phyloP scores from a whole-genome alignment of 495 filamentous ascomycete genomes.

The Neurospora sublineolata region DNA sequence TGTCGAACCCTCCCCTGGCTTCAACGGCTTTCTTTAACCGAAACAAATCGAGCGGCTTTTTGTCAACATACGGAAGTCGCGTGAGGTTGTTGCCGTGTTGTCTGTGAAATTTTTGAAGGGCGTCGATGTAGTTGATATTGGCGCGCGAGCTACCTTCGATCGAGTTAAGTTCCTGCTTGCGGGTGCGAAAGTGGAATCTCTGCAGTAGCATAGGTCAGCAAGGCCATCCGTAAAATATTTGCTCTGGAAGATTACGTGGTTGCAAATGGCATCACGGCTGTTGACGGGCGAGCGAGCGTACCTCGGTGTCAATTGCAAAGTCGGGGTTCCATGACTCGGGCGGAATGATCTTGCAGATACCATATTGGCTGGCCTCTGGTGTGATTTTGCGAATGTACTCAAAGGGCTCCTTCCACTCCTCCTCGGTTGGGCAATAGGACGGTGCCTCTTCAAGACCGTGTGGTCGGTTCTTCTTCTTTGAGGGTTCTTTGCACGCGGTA shows the following conservation, averaged over 20 bases:
- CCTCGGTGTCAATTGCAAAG: slow-evolving; percentile 96
- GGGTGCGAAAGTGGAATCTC: slow-evolving; percentile 94
- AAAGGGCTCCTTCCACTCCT: slow-evolving; percentile 90
- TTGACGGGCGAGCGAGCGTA: slow-evolving; percentile 31
- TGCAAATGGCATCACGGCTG: neutral
- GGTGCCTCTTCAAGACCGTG: slow-evolving; percentile 85
- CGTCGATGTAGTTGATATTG: slow-evolving; percentile 92
- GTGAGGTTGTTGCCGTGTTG: slow-evolving; percentile 91
- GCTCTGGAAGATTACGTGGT: neutral
- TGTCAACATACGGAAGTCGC: slow-evolving; percentile 91
- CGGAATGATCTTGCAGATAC: slow-evolving; percentile 89
- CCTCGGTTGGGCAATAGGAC: slow-evolving; percentile 78
- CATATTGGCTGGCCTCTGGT: slow-evolving; percentile 72
- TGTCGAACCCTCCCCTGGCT: slow-evolving; percentile 81
- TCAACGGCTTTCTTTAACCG: slow-evolving; percentile 96
- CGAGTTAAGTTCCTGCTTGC: slow-evolving; percentile 94
- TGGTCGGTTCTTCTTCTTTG: slow-evolving; percentile 61
- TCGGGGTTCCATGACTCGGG: slow-evolving; percentile 87
- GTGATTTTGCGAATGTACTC: slow-evolving; percentile 85
- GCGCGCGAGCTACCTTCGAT: slow-evolving; percentile 96
- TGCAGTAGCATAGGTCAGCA: slow-evolving; percentile 26
- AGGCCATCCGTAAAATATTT: neutral
- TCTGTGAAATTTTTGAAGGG: slow-evolving; percentile 91
- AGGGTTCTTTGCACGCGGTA: slow-evolving; percentile 59
- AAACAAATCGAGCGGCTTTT: slow-evolving; percentile 91